Percentiles rank a stretch among this genome's conserved stretches.
Conservation (phyloP, 2,329 filamentous ascomycete genomes). For the Colletotrichum brevisporum region DNA sequence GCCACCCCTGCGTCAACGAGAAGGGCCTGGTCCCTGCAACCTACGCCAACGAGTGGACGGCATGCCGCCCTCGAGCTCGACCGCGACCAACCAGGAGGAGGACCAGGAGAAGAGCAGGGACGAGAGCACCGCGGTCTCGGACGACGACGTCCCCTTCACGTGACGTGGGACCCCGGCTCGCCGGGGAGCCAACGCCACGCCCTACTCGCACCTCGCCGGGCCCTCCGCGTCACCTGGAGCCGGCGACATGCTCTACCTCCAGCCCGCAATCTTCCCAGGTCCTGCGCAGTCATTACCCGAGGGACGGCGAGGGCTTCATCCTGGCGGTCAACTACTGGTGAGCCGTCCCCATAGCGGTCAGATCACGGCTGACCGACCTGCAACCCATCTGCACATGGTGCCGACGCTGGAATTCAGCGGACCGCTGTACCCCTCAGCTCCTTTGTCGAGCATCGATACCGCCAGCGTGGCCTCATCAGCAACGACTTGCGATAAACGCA, state of each 20-base stretch:
- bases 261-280: too few relatives aligned
- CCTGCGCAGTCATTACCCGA: constrained; percentile 75
- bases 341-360: constrained; percentile 41
- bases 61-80: constrained; percentile 50
- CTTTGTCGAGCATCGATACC: too few relatives aligned
- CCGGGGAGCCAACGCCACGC: constrained; percentile 64
- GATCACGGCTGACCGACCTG: too few relatives aligned
- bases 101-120: too few relatives aligned
- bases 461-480: too few relatives aligned
- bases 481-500: background rate
- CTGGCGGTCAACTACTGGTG: constrained; percentile 88
- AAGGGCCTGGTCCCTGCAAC: constrained; percentile 62
- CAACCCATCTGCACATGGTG: too few relatives aligned
- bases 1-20: constrained; percentile 79
- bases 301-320: constrained; percentile 80
- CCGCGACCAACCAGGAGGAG: constrained; percentile 10
- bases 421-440: constrained; percentile 71
- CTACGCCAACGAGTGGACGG: too few relatives aligned
- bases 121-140: too few relatives aligned
- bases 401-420: constrained; percentile 82
- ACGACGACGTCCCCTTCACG: constrained; percentile 71
- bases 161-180: constrained; percentile 81
- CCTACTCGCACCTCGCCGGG: constrained; percentile 70
- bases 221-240: constrained; percentile 79
- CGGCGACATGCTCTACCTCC: constrained; percentile 89